Evolutionary conservation across 2,329 filamentous ascomycete genomes (phyloP).

Genomic region (Penicillium hesseltinei): DNA sequence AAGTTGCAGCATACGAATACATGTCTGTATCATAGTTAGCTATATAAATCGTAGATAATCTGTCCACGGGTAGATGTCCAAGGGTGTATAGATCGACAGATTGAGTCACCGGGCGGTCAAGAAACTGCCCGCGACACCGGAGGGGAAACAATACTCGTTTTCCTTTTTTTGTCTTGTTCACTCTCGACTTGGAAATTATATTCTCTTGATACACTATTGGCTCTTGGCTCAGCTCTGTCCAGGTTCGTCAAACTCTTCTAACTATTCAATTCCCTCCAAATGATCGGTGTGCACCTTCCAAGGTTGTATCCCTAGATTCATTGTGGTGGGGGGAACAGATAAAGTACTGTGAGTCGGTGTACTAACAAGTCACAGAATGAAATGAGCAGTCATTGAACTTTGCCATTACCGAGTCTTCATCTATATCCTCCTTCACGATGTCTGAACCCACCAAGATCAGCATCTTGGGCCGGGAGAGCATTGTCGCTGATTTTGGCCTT

Average conservation of each 20-base stretch:
- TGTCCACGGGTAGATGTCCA: neutral
- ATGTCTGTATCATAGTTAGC: neutral
- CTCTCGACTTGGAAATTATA: neutral
- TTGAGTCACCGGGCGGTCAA: constrained; percentile 25
- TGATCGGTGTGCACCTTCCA: neutral
- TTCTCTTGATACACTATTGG: neutral
- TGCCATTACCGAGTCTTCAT: constrained; percentile 11
- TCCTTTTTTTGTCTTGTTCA: constrained; percentile 1
- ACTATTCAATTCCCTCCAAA: neutral
- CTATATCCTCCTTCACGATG: constrained; percentile 26
- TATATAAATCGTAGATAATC: neutral
- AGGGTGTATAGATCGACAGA: constrained; percentile 2
- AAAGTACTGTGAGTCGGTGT: constrained; percentile 9
- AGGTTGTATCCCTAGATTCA: constrained; percentile 15
- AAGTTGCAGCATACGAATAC: neutral
- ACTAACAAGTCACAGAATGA: constrained; percentile 25
- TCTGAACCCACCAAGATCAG: constrained; percentile 62
- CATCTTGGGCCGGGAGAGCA: constrained; percentile 85
- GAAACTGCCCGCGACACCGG: constrained; percentile 23
- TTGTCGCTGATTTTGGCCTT: constrained; percentile 86
- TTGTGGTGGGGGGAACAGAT: constrained; percentile 10
- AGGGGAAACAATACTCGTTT: constrained; percentile 21
- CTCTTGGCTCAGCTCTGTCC: neutral
- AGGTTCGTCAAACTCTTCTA: neutral
- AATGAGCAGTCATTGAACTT: constrained; percentile 20